These are phyloP conservation scores for Malus fusca DNA, from an alignment of 306 rosid genomes.

Conservation along the genomic window DNA sequence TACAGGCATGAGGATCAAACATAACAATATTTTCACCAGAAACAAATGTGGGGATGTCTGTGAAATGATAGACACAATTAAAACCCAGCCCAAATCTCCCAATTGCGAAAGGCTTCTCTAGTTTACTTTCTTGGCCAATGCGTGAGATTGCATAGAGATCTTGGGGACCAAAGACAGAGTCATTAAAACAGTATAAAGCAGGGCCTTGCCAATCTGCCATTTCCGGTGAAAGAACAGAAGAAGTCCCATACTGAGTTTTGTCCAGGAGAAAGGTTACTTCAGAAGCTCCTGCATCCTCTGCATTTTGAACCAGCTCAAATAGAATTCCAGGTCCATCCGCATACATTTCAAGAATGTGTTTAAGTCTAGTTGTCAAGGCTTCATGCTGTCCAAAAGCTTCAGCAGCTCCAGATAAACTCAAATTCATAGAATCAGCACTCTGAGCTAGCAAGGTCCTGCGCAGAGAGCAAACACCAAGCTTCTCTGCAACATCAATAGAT, in stretches of 20 bases:
- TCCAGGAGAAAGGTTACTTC: conserved; percentile 87
- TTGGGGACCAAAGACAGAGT: conserved; percentile 85
- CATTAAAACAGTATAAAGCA: conserved; percentile 87
- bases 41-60: conserved; percentile 90
- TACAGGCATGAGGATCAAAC: conserved; percentile 94
- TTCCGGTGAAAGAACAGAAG: conserved; percentile 96
- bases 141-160: conserved; percentile 99
- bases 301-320: conserved; percentile 92
- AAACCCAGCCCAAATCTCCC: conserved; percentile 99
- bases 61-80: conserved; percentile 96
- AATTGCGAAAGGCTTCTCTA: conserved; percentile 91
- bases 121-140: conserved; percentile 98
- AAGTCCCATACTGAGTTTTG: conserved; percentile 88
- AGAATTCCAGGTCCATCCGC: conserved; percentile 98
- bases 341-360: conserved; percentile 98
- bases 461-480: conserved; percentile 89
- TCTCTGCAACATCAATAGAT: conserved; percentile 93
- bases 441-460: conserved; percentile 88
- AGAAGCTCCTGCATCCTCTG: conserved; percentile 98
- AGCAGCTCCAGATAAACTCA: conserved; percentile 90
- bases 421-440: conserved; percentile 96
- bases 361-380: conserved; percentile 94
- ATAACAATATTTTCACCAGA: conserved; percentile 93
- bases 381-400: conserved; percentile 99
- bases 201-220: conserved; percentile 99